These are phyloP conservation scores for Agarophyton chilense DNA, from an alignment of 23 red algal species.

Conservation along the genomic window DNA sequence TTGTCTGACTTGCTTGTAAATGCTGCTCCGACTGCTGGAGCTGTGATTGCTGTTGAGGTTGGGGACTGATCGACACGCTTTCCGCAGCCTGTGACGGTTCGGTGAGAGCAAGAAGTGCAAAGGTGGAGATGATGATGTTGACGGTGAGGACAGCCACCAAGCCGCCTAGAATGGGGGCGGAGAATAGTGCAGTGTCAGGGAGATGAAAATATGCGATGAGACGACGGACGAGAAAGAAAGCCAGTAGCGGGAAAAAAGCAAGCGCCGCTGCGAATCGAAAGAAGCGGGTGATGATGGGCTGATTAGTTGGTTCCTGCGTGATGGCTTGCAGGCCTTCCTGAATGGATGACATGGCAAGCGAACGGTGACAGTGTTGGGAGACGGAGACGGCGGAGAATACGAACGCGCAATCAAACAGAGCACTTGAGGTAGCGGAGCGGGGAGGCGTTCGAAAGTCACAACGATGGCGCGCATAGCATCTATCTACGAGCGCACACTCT, in stretches of 20 bases:
- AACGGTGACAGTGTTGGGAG: background rate
- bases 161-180: conserved; percentile 41
- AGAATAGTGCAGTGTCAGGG: background rate
- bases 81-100: background rate
- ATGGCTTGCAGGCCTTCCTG: conserved; percentile 59
- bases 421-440: no score
- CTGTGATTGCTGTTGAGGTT: background rate
- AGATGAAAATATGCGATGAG: conserved; percentile 1
- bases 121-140: conserved; percentile 50
- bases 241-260: conserved; percentile 33
- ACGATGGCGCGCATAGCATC: no score
- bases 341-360: conserved; percentile 35
- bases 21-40: background rate
- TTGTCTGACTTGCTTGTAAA: background rate
- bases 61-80: background rate
- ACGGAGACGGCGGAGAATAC: background rate
- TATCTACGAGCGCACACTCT: no score
- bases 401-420: no score
- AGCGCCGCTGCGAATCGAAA: conserved; percentile 51
- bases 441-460: no score
- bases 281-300: conserved; percentile 46
- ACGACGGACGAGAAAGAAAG: conserved; percentile 41
- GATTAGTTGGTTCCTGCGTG: conserved; percentile 44
- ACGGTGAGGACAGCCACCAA: conserved; percentile 46
- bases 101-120: conserved; percentile 45